Base-by-base conservation (phyloP, 2,329 filamentous ascomycete genomes). In the Microsporum audouinii region DNA sequence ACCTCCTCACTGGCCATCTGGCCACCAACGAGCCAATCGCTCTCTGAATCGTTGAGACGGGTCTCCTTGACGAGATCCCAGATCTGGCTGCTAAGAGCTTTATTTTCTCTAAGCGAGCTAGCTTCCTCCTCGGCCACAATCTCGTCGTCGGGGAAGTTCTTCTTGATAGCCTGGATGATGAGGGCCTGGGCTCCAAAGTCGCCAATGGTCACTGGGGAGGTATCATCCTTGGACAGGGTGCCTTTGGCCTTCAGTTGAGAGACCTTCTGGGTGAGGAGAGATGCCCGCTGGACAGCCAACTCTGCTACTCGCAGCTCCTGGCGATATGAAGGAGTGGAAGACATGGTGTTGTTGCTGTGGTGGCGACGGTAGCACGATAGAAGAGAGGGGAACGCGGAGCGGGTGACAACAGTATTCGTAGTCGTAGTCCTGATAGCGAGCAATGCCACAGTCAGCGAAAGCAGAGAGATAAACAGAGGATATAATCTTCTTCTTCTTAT, bases 151-250 rank as follows among this genome's bases (percentile, higher is more conserved):
- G 94, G 94, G 79, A 99, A 99, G 76, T 88, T 89, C 76, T 89
- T 84, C 75, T 87, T 86, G 67, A 99, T 86, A 33, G 92, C 92
- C 61, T 86, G 82, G 71, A 97, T 96, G 76, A 99, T 96, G 66
- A 99, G 84, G 36, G 94, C 91, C 79, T 99, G 94, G 41, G 94
- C 95, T 71, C 94, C 94, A 74, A 96, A 97, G 78, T 99, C 94
- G 73, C 92, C 94, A 69, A 97, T 94, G 17, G 94, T 99, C 69
- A 99, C 94, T 66, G 94, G 94, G 7, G 91, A 96, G 72, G 89
- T 90, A 80, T 99, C 94, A 75, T 89, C 87, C 79, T 99, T 99
- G 73, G 87, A 88, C 58, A 96, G 82, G 53, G 94, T 96, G 68
- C 92, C 92, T 78, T 97, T 97, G 69, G 90, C 88, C 76, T 92